Conservation (phyloP, 768 basidiomycete species). For the Mycena rosella region DNA sequence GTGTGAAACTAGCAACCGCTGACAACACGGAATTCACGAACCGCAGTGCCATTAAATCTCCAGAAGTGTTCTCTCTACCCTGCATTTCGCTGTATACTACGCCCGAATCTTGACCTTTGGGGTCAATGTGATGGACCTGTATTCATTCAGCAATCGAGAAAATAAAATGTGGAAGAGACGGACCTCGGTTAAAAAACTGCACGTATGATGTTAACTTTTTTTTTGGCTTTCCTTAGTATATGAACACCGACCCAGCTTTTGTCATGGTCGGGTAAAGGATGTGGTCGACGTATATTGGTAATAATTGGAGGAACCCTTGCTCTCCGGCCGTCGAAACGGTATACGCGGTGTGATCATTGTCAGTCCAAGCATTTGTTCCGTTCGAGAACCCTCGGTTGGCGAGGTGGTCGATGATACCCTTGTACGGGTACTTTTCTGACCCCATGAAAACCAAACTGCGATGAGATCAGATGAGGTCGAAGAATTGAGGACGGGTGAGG, state of each 20-base stretch:
- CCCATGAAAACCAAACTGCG: conserved; percentile 58
- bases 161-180: conserved; percentile 33
- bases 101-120: conserved; percentile 90
- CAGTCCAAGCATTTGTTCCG: conserved; percentile 98
- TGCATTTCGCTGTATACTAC: conserved; percentile 99
- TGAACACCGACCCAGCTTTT: conserved; percentile 75
- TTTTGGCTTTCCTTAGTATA: background rate
- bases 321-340: conserved; percentile 96
- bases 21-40: conserved; percentile 50
- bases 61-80: conserved; percentile 92
- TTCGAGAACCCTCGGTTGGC: conserved; percentile 95
- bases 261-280: conserved; percentile 97
- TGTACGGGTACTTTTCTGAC: conserved; percentile 94
- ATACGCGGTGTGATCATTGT: conserved; percentile 94
- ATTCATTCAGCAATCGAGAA: conserved; percentile 14
- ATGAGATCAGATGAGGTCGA: conserved; percentile 17
- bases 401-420: conserved; percentile 94
- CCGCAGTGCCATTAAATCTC: conserved; percentile 91
- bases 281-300: conserved; percentile 95
- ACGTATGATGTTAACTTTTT: conserved; percentile 28
- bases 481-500: background rate
- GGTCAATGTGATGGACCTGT: conserved; percentile 95
- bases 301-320: conserved; percentile 88
- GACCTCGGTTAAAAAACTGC: conserved; percentile 72
- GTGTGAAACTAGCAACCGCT: conserved; percentile 9